Base-by-base conservation (phyloP, 2,329 filamentous ascomycete species). In the Zarea fungicola region DNA sequence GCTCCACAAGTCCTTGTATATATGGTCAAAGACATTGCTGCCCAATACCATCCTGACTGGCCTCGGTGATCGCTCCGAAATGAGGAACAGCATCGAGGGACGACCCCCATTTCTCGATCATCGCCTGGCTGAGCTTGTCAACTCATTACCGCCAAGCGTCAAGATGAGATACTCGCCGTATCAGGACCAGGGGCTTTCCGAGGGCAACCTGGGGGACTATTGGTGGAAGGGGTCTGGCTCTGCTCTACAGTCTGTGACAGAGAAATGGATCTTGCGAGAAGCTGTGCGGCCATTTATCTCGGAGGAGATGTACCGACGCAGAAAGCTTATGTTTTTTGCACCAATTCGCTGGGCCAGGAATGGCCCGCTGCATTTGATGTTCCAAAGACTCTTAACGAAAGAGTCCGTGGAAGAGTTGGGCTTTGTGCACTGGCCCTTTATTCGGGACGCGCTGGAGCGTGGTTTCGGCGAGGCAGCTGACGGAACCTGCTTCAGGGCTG, bases 241-340 rank as follows among this genome's bases (percentile, higher is more conserved):
- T 19, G 16, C 6, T 11, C 42, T 44, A 14, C 29, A 14, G n/a
- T 21, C 18, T 14, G 18, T 44, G 5, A 44, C 26, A 3, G 29
- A 34, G 16, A 44, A 44, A 21, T 44, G 42, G 28, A 32, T 43
- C 8, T 18, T 43, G 23, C 23, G 41, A 8, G 41, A 43, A 18
- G 26, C 25, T 6, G 41, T 32, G 23, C 23, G 42, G 16, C 42
- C 42, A 6, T 44, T 16, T 32, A 31, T 44, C 16, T 18, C 42
- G 9, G 42, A 44, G 19, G 42, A 34, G 25, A 22, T 32, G 19
- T 34, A 44, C n/a, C 19, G 28, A 23, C 28, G 28, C 11, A 31
- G 14, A 13, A 22, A 44, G 26, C 13, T 21, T 14, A 26, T 29
- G 5, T 44, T 44, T 26, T 16, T 44, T n/a, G 42, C 28, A n/a